Base-by-base conservation (phyloP, 306 rosid species). In the Cucurbita argyrosperma region DNA sequence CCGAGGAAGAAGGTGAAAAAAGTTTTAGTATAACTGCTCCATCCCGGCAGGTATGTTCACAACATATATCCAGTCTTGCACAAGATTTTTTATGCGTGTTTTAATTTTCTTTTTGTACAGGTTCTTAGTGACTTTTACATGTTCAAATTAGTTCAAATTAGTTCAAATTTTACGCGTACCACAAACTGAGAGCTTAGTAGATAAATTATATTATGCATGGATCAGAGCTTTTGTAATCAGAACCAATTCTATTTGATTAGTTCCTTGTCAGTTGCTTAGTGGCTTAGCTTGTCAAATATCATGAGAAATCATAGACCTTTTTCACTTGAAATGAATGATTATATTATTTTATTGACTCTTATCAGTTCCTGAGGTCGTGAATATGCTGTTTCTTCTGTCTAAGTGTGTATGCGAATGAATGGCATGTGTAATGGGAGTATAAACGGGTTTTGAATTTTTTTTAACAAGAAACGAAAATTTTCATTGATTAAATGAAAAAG, bases 1-100 rank as follows among this genome's bases (percentile, higher is more conserved):
- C 91, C 37, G 92, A 89, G 68, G 99, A 89, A 79, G 94, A 89
- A 81, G 88, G 88, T 72, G 91, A 89, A 79, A 88, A 94, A 85
- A 90, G 91, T 66, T 91, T 94, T 79, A 88, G 96, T 80, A 84
- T 90, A 80, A 64, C 82, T 50, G 80, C 88, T 82, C 96, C 92
- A 71, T 85, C 92, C 47, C 88, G 90, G 35, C 91, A 87, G 96
- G 99, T 94, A 83, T 66, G 49, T 77, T 75, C 56, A 55, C 73
- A 56, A 26, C 26, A 58, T 59, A 18, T 73, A 10, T 45, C 43
- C 43, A 58, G 53, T 56, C 51, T 53, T 71, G 72, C 19, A 45
- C 3, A 6, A 45, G 56, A 21, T 45, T 67, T 46, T 53, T 10
- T 37, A 45, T 54, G 26, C 16, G 50, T 37, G 37, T 52, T 54